These are phyloP conservation scores for Mucor plumbeus DNA, from an alignment of 371 early-diverging fungal genomes.

Conservation along the genomic window DNA sequence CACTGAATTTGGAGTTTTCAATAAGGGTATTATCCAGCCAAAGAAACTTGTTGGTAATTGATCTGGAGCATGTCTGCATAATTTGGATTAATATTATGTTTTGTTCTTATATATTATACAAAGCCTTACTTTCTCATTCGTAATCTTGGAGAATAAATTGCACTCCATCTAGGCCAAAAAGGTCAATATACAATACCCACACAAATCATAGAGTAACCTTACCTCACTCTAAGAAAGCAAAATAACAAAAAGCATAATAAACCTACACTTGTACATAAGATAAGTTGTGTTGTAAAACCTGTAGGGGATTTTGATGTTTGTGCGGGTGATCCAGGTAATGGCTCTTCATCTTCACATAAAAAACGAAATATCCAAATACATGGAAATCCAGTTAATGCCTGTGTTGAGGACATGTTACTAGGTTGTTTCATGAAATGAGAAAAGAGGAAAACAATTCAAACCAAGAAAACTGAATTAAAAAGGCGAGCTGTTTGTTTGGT, in stretches of 20 bases:
- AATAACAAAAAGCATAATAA: constrained; percentile 46
- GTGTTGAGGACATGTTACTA: constrained; percentile 4
- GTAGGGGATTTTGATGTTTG: constrained; percentile 50
- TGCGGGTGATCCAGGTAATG: constrained; percentile 49
- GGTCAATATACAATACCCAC: neutral
- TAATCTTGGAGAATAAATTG: constrained; percentile 67
- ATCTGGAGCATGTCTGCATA: constrained; percentile 57
- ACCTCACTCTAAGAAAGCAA: constrained; percentile 52
- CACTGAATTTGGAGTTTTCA: constrained; percentile 59
- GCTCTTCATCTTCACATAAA: constrained; percentile 40
- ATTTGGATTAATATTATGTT: neutral
- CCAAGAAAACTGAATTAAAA: neutral
- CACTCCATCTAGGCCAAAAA: constrained; percentile 47
- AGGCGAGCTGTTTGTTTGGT: neutral
- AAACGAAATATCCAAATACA: constrained; percentile 31
- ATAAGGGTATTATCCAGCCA: constrained; percentile 66
- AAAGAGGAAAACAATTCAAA: neutral
- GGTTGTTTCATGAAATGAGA: neutral
- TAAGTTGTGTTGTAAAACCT: constrained; percentile 48
- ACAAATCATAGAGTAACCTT: constrained; percentile 2
- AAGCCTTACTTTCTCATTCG: constrained; percentile 60
- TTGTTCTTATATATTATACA: neutral
- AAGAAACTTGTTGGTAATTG: constrained; percentile 58
- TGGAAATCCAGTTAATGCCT: constrained; percentile 20
- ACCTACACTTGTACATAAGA: constrained; percentile 52